Evolutionary conservation across 345 rosid genomes (phyloP).

Genomic region (Clausena lansium): DNA sequence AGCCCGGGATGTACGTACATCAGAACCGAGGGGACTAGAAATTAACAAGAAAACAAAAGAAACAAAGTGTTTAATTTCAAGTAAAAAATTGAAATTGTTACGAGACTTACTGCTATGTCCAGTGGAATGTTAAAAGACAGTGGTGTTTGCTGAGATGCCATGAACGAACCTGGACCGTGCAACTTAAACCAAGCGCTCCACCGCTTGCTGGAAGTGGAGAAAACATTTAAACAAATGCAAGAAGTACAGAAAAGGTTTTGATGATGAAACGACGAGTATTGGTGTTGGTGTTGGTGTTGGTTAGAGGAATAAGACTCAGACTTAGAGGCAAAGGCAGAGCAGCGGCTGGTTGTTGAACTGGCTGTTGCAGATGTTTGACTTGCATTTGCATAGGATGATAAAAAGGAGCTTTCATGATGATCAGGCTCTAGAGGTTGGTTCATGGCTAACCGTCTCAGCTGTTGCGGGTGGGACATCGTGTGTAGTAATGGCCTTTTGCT

Average conservation of each 20-base stretch:
- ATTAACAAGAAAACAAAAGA: background rate
- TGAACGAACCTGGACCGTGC: background rate
- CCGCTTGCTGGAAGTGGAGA: conserved; percentile 1
- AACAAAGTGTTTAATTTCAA: too few relatives aligned
- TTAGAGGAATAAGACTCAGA: conserved; percentile 20
- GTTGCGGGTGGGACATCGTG: conserved; percentile 8
- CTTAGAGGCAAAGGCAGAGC: conserved; percentile 46
- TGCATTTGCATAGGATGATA: conserved; percentile 35
- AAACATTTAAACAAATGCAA: conserved; percentile 20
- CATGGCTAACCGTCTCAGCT: conserved; percentile 28
- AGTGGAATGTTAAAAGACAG: conserved; percentile 11
- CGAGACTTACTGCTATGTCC: conserved; percentile 33
- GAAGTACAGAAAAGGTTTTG: conserved; percentile 6
- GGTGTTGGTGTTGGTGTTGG: conserved; percentile 15
- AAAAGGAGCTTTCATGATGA: conserved; percentile 53
- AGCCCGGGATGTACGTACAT: background rate
- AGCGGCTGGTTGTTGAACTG: conserved; percentile 25
- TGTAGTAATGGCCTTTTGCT: background rate
- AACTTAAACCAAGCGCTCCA: background rate
- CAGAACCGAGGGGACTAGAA: background rate
- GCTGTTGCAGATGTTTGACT: conserved; percentile 18
- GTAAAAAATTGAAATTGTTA: background rate
- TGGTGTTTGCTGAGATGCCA: conserved; percentile 27
- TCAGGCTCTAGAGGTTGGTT: background rate
- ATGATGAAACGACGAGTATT: conserved; percentile 22